Base-by-base conservation (phyloP, 805 yeast genomes). In the Candida glaebosa region DNA sequence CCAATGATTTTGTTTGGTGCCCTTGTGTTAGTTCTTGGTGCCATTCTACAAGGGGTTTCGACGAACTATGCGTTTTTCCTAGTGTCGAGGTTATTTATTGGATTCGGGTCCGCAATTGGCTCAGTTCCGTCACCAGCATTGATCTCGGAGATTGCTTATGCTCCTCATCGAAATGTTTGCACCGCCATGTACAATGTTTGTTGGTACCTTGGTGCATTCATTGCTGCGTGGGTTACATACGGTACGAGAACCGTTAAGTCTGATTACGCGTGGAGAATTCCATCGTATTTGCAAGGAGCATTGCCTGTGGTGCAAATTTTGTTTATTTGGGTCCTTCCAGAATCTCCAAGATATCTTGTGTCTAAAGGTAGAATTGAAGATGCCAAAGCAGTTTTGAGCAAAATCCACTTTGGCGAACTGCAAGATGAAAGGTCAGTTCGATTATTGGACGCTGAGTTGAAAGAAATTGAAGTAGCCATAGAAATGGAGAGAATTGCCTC, bases 201-300 rank as follows among this genome's bases (percentile, higher is more conserved):
- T 45, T 75, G 79, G 80, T 75, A 72, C 49, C 50, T 74, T 30
- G 82, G 82, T 36, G 78, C 79, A n/a, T 53, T 75, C 41, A 54
- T 76, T 36, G 76, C 81, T 6, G 75, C 78, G 19, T 71, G 78
- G 75, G 66, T 69, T 38, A 64, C 78, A 2, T 75, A 63, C 47
- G 81, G 79, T 52, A 63, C 77, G 14, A 56, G 65, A 39, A 46
- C 51, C 16, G 44, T 64, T 15, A 31, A 46, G 5, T 48, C 34
- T 35, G 52, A 60, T 31, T 69, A 71, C 66, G 60, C 71, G 19
- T 78, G 82, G 82, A 73, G 78, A 59, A 61, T 78, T 41, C 83
- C 84, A 31, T 65, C 79, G 9, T 66, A 66, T 38, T 44, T 78
- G 31, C 84, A 79, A 57, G 76, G 72, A 31, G 52, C 64, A 14